phyloP scores from a whole-genome alignment of 2,329 filamentous ascomycete species.

The Xylariaceae sp. region DNA sequence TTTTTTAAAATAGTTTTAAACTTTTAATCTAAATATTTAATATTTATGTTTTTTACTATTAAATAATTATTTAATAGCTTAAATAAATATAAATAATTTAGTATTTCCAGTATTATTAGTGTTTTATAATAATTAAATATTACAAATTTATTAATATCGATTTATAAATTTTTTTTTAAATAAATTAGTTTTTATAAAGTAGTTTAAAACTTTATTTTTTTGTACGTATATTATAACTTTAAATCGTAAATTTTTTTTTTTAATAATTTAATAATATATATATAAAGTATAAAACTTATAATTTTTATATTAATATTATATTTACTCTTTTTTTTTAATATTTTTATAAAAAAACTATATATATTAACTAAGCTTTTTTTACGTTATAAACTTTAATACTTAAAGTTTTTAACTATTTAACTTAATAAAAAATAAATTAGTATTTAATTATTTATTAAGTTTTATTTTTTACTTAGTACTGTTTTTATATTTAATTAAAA shows the following conservation, averaged over 20 bases:
- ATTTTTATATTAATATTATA: background rate
- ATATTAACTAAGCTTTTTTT: background rate
- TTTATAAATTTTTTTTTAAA: background rate
- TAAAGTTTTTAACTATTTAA: background rate
- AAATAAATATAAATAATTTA: background rate
- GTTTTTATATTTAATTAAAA: no score
- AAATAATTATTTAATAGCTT: background rate
- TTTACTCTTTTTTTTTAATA: background rate
- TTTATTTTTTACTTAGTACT: no score
- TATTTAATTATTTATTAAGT: no score
- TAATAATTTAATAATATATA: background rate
- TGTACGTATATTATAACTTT: conserved; percentile 1
- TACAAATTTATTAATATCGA: conserved; percentile 2
- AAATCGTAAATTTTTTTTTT: background rate
- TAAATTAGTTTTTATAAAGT: no score
- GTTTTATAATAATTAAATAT: conserved; percentile 1
- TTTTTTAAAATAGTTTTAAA: background rate
- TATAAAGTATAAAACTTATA: background rate
- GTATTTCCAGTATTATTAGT: background rate
- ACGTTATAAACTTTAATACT: background rate
- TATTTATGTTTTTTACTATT: background rate
- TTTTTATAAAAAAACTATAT: background rate
- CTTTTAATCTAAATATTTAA: background rate
- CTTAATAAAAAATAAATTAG: no score
- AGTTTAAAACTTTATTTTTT: background rate